Percentiles rank a stretch among this genome's conserved stretches.
Evolutionary conservation across 768 basidiomycete species (phyloP).

Genomic region (Mycena venus): DNA sequence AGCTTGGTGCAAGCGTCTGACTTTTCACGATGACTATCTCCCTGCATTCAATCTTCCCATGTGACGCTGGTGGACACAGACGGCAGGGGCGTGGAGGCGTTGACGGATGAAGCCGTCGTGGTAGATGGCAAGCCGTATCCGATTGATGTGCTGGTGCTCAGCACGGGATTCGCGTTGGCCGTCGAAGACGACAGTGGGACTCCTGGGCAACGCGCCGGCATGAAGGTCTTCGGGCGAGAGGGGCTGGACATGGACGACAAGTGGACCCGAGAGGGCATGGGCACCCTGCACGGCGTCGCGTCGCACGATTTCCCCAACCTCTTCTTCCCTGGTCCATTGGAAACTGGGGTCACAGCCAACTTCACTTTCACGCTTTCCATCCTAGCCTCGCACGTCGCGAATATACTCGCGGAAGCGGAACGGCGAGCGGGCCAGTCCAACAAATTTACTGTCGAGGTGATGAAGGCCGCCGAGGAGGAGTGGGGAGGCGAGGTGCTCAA

Average conservation of each 20-base stretch:
- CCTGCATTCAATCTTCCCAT: slow-evolving; percentile 30
- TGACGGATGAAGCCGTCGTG: slow-evolving; percentile 3
- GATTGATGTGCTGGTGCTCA: slow-evolving; percentile 23
- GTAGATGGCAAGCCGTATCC: slow-evolving; percentile 22
- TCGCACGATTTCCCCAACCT: slow-evolving; percentile 32
- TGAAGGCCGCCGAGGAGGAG: slow-evolving; percentile 13
- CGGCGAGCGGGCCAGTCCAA: not conserved
- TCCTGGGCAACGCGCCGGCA: not conserved
- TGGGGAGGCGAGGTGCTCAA: slow-evolving; percentile 3
- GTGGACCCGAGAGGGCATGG: slow-evolving; percentile 15
- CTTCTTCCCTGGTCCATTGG: slow-evolving; percentile 21
- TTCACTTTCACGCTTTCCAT: slow-evolving; percentile 2
- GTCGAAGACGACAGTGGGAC: not conserved
- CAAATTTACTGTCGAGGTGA: slow-evolving; percentile 10
- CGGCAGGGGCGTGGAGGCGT: slow-evolving; percentile 24
- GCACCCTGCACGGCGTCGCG: slow-evolving; percentile 28
- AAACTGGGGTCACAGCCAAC: slow-evolving; percentile 19
- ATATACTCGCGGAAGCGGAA: not conserved
- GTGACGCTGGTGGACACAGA: slow-evolving; percentile 36
- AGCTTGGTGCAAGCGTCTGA: slow-evolving; percentile 35
- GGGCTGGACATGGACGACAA: slow-evolving; percentile 24
- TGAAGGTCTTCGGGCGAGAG: slow-evolving; percentile 5
- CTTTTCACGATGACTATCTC: slow-evolving; percentile 37
- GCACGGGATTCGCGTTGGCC: slow-evolving; percentile 17
- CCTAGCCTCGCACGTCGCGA: slow-evolving; percentile 19